Base-by-base conservation (phyloP, 768 basidiomycete genomes). In the Mycena filopes region DNA sequence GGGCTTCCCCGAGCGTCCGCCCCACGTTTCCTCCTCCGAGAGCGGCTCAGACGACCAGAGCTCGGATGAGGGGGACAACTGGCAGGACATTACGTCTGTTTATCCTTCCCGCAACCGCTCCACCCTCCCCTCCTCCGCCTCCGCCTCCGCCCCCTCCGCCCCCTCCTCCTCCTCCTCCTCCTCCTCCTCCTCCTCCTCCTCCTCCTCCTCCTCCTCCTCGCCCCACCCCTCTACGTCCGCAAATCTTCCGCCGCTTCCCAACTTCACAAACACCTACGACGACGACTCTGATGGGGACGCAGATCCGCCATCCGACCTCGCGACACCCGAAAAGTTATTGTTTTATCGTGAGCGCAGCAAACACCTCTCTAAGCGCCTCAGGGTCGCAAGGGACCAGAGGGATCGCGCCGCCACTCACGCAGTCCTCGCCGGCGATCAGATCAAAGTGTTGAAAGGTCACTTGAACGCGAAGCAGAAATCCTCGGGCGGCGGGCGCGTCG, bases 241-340 rank as follows among this genome's bases (percentile, higher is more conserved):
- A n/a, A n/a, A n/a, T n/a, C 7, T 29, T 16, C 47, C 10, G 5
- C 47, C 28, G 18, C 28, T 48, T 15, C 51, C 51, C 23, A 7
- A 13, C 6, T 53, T 53, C 49, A 60, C 58, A 7, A 60, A 60
- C 20, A 42, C 31, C 1, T 60, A 60, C 21, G 40, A 60, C 49
- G 48, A 60, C 58, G 58, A 60, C n/a, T 26, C 23, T 1, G 57
- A 59, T 5, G 47, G 38, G 7, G 58, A 60, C 25, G 54, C 42
- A 6, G 26, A 41, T 4, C 56, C 56, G 23, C 45, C 46, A 1
- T 46, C 43, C 20, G 31, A 47, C 28, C 23, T 47, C 2, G 13
- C 56, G 7, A 58, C 36, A 0, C 56, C 56, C 15, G 56, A n/a
- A 2, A 58, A 58, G 38, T 23, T 58, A 5, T 21, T 33, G 2